Base-by-base conservation (phyloP, 495 filamentous ascomycete species). In the Usnea hakonensis region DNA sequence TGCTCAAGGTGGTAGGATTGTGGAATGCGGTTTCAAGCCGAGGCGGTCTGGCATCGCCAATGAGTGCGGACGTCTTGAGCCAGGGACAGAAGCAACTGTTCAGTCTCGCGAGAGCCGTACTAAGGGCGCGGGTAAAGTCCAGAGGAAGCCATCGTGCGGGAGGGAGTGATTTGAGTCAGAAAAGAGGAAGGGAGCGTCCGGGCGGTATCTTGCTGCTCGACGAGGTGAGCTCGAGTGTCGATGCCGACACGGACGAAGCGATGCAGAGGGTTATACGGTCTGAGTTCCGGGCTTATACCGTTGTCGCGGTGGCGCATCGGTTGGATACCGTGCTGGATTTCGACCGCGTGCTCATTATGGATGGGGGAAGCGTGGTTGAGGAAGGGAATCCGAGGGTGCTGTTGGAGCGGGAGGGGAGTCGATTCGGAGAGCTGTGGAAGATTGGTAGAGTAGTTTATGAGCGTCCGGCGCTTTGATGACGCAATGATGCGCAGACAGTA, bases 221-320 rank as follows among this genome's bases (percentile, higher is more conserved):
- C 64, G 82, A 85, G 62, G 79, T 81, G 3, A 83, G 79, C 5
- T 76, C 75, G 21, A 78, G 79, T 58, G 70, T 85, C 32, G 83
- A 85, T 64, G 75, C 76, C 16, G 70, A 76, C 68, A 89, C 86
- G 1, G 90, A 94, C 65, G 77, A 82, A 54, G 77, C 82, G 59
- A 90, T 92, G 48, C 89, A 91, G 9, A 58, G 78, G 13, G 68
- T 74, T 8, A 77, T 91, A 55, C 63, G 74, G 4, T 64, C 63
- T 14, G 72, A 73, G 32, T 74, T 74, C 37, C 53, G 48, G 2
- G 68, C 68, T 26, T 69, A 71, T 14, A 82, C 78, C 10, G 65
- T 76, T 2, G 67, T 83, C 19, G 73, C 74, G 8, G 74, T 83
- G 52, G 80, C 79, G 0, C 79, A 83, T 70, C 69, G 80, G 19